These are phyloP conservation scores for Cairneyella variabilis DNA, from an alignment of 495 filamentous ascomycete species.

Conservation along the genomic window DNA sequence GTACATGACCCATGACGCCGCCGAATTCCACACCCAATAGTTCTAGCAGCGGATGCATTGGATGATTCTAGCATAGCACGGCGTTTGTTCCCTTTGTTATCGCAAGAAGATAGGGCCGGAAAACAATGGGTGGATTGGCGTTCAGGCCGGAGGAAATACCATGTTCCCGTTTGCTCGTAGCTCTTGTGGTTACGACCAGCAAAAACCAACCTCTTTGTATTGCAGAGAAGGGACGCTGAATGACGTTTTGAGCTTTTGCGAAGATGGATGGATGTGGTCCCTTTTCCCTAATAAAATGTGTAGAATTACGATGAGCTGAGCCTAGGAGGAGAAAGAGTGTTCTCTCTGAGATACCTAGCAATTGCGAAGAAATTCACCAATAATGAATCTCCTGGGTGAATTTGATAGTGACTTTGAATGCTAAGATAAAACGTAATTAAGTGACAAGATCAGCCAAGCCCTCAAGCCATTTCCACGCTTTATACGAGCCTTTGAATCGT, in stretches of 20 bases:
- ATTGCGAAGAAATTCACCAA: too few relatives aligned
- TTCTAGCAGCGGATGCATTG: slow-evolving; percentile 13
- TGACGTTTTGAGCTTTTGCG: too few relatives aligned
- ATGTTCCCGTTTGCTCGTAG: neutral
- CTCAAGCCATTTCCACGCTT: too few relatives aligned
- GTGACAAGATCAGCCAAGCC: too few relatives aligned
- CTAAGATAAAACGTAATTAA: too few relatives aligned
- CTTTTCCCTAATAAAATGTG: too few relatives aligned
- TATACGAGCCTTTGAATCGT: neutral
- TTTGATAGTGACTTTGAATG: too few relatives aligned
- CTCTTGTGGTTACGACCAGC: neutral
- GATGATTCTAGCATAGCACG: slow-evolving; percentile 12
- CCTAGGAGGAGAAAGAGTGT: too few relatives aligned
- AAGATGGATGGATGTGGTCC: neutral
- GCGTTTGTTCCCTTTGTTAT: slow-evolving; percentile 8
- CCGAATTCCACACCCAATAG: slow-evolving; percentile 8
- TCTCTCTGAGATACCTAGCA: too few relatives aligned
- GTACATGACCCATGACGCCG: slow-evolving; percentile 16
- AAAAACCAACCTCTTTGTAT: neutral
- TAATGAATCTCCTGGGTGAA: too few relatives aligned
- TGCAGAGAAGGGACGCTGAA: neutral
- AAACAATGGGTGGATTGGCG: neutral
- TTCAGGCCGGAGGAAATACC: neutral
- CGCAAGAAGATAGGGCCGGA: neutral
- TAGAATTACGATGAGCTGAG: too few relatives aligned